phyloP scores from a whole-genome alignment of 1,139 yeast genomes.

The Saccharomyces uvarum region DNA sequence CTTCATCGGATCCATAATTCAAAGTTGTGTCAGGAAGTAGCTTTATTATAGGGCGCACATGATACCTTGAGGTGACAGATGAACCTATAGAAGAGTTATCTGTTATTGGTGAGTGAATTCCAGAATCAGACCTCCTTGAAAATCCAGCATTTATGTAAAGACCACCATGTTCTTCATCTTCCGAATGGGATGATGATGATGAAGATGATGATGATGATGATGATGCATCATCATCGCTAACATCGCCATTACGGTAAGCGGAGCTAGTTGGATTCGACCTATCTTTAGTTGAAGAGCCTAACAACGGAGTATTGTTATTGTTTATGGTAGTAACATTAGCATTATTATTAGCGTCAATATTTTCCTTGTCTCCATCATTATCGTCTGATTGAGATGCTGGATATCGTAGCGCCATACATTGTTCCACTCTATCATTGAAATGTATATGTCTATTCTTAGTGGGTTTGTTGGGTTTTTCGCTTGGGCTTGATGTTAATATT shows the following conservation, averaged over 20 bases:
- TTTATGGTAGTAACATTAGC: background rate
- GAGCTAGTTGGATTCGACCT: background rate
- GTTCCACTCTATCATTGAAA: constrained; percentile 87
- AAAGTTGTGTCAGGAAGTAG: constrained; percentile 74
- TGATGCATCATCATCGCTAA: constrained; percentile 14
- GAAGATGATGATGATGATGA: constrained; percentile 20
- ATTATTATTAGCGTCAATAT: constrained; percentile 16
- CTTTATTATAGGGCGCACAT: constrained; percentile 49
- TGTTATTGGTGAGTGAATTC: constrained; percentile 20
- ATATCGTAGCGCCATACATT: constrained; percentile 66
- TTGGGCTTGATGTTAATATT: constrained; percentile 12
- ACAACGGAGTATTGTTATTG: background rate
- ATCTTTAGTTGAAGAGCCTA: background rate
- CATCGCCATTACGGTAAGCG: constrained; percentile 6
- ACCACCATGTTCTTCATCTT: constrained; percentile 33
- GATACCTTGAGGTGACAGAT: constrained; percentile 19
- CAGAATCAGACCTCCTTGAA: constrained; percentile 23
- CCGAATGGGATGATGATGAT: constrained; percentile 29
- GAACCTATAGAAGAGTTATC: constrained; percentile 32
- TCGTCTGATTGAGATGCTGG: constrained; percentile 21
- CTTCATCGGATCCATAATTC: constrained; percentile 72
- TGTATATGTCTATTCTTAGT: constrained; percentile 54
- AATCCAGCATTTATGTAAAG: constrained; percentile 32
- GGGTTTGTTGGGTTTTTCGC: constrained; percentile 25
- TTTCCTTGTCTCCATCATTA: constrained; percentile 18